phyloP scores from a whole-genome alignment of 2,329 filamentous ascomycete genomes.

The Fusarium sp. region DNA sequence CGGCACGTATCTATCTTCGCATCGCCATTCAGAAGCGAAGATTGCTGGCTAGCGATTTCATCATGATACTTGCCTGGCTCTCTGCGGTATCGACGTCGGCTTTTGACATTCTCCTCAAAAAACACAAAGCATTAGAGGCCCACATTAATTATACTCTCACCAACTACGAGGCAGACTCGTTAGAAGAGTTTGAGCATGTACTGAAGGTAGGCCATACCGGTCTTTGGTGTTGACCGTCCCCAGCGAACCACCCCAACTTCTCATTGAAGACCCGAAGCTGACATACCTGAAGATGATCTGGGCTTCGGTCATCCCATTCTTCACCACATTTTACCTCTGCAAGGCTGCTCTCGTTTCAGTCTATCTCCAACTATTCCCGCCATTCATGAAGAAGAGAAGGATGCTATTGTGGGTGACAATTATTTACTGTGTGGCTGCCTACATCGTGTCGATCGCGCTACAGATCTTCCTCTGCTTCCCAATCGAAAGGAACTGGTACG shows the following conservation, averaged over 20 bases:
- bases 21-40: neutral
- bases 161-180: neutral
- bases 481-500: conserved; percentile 10
- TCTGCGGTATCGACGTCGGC: neutral
- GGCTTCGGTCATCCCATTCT: neutral
- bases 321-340: conserved; percentile 17
- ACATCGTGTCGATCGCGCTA: neutral
- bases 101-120: neutral
- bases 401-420: neutral
- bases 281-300: neutral
- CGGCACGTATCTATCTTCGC: neutral
- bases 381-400: conserved; percentile 9
- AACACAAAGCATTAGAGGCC: neutral
- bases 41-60: neutral
- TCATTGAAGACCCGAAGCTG: neutral
- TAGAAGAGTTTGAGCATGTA: neutral
- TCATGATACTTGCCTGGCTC: conserved; percentile 1
- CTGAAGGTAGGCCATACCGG: neutral
- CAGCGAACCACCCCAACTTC: too few species aligned
- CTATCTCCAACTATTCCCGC: conserved; percentile 19
- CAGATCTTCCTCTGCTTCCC: conserved; percentile 6
- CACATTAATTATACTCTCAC: neutral
- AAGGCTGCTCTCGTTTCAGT: conserved; percentile 9
- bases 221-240: neutral
- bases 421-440: neutral